These are phyloP conservation scores for Suillus alpinus DNA, from an alignment of 768 basidiomycete species.

Conservation along the genomic window DNA sequence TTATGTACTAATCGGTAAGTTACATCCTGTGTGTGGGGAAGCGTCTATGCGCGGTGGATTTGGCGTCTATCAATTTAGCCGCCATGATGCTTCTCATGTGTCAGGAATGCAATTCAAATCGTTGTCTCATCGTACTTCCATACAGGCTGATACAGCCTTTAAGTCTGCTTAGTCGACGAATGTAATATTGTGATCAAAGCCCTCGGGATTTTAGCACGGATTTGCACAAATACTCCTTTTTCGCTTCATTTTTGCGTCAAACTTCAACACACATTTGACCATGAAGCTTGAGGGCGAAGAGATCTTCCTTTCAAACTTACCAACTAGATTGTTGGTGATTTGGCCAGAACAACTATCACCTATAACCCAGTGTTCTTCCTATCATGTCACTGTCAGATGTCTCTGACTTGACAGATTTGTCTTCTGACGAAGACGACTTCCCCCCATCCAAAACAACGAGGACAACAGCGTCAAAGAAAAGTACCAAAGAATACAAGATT, in stretches of 20 bases:
- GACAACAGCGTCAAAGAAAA: slow-evolving; percentile 22
- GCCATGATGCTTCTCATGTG: not conserved
- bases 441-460: slow-evolving; percentile 24
- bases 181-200: not conserved
- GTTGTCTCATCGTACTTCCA: not conserved
- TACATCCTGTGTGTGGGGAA: not conserved
- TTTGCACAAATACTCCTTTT: not conserved
- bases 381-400: slow-evolving; percentile 37
- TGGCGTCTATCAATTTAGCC: not conserved
- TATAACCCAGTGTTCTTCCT: not conserved
- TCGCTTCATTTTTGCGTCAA: slow-evolving; percentile 1
- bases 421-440: slow-evolving; percentile 36
- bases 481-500: slow-evolving; percentile 29
- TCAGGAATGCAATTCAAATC: not conserved
- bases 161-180: not conserved
- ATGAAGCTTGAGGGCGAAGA: not conserved
- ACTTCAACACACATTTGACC: not conserved
- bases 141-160: not conserved
- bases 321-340: not conserved
- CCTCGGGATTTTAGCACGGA: not conserved
- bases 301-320: not conserved
- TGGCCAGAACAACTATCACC: not conserved
- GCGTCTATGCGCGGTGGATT: not conserved
- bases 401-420: slow-evolving; percentile 49
- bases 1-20: not conserved